phyloP scores from a whole-genome alignment of 202 grass and related monocot genomes.

The Eragrostis tef region DNA sequence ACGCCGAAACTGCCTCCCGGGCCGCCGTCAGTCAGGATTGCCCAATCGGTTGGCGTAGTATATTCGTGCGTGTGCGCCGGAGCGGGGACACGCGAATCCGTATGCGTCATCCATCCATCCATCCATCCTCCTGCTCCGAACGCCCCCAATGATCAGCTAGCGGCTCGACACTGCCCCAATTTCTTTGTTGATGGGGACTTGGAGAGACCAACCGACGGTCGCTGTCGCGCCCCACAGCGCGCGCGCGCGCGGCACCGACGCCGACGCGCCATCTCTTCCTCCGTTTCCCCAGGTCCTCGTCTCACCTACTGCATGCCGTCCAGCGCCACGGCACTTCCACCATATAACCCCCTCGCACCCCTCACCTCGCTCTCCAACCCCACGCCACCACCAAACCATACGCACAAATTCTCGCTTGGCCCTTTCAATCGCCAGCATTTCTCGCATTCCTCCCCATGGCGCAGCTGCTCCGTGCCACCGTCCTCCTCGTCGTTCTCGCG shows the following conservation, averaged over 20 bases:
- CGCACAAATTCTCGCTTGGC: not conserved
- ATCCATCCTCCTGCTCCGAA: not conserved
- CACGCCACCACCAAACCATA: conserved; percentile 1
- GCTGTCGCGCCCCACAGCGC: conserved; percentile 40
- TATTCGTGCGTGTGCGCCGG: not conserved
- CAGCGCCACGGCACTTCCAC: conserved; percentile 23
- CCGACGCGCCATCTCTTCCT: conserved; percentile 31
- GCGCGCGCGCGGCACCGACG: conserved; percentile 32
- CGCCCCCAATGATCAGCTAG: not conserved
- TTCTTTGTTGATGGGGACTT: not conserved
- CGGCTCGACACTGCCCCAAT: too few relatives aligned
- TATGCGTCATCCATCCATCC: not conserved
- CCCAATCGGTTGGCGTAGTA: conserved; percentile 12
- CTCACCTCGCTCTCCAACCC: not conserved
- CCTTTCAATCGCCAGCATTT: too few relatives aligned
- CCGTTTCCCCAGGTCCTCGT: not conserved
- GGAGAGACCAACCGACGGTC: conserved; percentile 43
- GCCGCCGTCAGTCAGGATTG: not conserved
- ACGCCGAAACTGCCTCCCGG: not conserved
- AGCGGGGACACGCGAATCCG: conserved; percentile 1
- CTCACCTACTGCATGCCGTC: conserved; percentile 46
- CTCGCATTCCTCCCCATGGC: not conserved
- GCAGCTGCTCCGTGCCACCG: not conserved
- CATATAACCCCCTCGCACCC: conserved; percentile 16
- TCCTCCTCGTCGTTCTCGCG: not conserved